Base-by-base conservation (phyloP, 805 yeast species). In the Saturnispora ahearnii region DNA sequence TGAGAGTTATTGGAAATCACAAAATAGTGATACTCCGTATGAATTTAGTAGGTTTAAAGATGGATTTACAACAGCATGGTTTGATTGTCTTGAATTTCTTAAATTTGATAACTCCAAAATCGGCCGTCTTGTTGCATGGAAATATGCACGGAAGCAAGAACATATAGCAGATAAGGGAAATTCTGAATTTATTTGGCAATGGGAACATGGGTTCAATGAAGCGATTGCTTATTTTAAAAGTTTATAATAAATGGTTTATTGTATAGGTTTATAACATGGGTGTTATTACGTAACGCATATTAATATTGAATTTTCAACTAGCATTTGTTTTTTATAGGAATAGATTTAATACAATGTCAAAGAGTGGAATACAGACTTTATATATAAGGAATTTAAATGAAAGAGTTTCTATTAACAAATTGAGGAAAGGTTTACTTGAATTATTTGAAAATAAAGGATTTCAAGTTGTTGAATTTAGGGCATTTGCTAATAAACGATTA, bases 41-140 rank as follows among this genome's bases (percentile, higher is more conserved):
- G 95, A 91, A 61, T 89, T 84, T 62, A 82, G 86, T 76, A 73
- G 96, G 52, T 91, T 70, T 65, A 74, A 78, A 55, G 93, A 84
- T 34, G 99, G 95, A 2, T 84, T 85, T 62, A 68, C 69, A 31
- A 76, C 79, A 2, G 96, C 84, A 0, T 85, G 95, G 84, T 63
- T 69, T 1, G 98, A 91, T 64, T 72, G 84, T 6, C 57, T 66
- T n/a, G 77, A 69, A 41, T 91, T 90, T 70, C 81, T 84, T 18
- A 69, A 74, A 53, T 81, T 84, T 55, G 73, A 83, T 53, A 84
- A 82, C 37, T 81, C 95, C 5, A 71, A 74, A 13, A 63, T 91
- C 26, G 99, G 99, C 1, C 76, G 96, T 54, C 59, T 73, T 26
- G 73, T 73, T 44, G 82, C 89, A 0, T 84, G 91, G 93, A 79